Base-by-base conservation (phyloP, 805 yeast genomes). In the Yueomyces sinensis region DNA sequence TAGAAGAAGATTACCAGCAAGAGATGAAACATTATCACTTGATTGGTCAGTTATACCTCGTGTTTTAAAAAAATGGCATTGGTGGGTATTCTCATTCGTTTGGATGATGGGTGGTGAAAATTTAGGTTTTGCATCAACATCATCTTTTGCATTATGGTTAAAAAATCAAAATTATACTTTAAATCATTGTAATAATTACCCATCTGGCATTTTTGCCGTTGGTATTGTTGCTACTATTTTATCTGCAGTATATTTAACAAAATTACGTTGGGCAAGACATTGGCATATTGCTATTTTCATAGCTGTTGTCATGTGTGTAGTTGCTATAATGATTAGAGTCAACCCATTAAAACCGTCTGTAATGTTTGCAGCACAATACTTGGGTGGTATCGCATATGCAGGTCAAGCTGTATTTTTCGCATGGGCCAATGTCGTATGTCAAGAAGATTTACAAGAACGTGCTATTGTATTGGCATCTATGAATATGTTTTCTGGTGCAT, bases 401-500 rank as follows among this genome's bases (percentile, higher is more conserved):
- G 78, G 76, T 4, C 80, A 74, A 40, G 69, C 81, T 0, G 62
- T 68, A 0, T 69, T 70, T 49, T 70, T 75, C 34, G 70, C 79
- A 0, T 74, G 81, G 80, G 77, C 77, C 3, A 74, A 74, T 43
- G 58, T 70, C 32, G 70, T 72, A 1, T 70, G 76, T 40, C 63
- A 67, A 23, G 63, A 70, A 40, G 82, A 76, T 49, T 50, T 71
- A 18, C 74, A 76, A 56, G 78, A 72, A 45, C 62, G 82, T 46
- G 78, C 82, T 0, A 59, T 76, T 32, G 76, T 74, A 1, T 56
- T 76, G 32, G 82, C 77, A 0, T 71, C 76, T 0, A 73, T 74
- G 78, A 73, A 73, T 50, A 72, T 72, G 76, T 71, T 72, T 50
- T 66, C 74, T 20, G 67, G 70, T 44, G 74, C 76, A 2, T 72